A percentile compares a stretch with the other conserved stretches of the same genome.
Evolutionary conservation across 371 early-diverging fungal species (phyloP).

Genomic region (Mortierella polycephala): DNA sequence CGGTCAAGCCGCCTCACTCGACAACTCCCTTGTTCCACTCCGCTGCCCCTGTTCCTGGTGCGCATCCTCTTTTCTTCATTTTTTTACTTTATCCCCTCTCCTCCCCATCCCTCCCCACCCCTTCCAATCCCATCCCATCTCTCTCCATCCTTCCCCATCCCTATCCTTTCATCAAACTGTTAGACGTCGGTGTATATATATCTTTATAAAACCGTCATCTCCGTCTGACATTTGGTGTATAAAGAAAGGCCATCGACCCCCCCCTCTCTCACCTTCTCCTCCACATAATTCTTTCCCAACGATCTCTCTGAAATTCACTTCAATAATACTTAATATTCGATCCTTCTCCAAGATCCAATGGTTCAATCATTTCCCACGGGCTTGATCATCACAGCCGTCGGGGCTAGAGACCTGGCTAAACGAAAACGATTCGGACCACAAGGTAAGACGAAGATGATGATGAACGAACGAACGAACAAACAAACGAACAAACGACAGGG

Average conservation of each 20-base stretch:
- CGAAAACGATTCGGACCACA: slow-evolving; percentile 44
- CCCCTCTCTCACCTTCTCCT: too few species aligned
- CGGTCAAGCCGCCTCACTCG: not conserved
- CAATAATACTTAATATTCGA: not conserved
- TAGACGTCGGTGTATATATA: too few species aligned
- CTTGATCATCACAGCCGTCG: slow-evolving; percentile 32
- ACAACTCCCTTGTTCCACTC: too few species aligned
- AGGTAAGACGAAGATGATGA: slow-evolving; percentile 10
- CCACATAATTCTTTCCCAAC: not conserved
- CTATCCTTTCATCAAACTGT: not conserved
- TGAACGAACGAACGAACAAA: not conserved
- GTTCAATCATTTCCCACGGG: slow-evolving; percentile 39
- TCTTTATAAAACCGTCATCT: too few species aligned
- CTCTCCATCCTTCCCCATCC: not conserved
- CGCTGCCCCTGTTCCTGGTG: not conserved
- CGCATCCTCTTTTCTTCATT: not conserved
- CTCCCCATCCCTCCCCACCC: too few species aligned
- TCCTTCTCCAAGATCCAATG: slow-evolving; percentile 12
- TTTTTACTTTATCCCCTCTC: not conserved
- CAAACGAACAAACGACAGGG: not conserved
- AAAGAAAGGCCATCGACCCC: too few species aligned
- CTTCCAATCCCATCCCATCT: not conserved
- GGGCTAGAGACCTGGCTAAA: slow-evolving; percentile 43
- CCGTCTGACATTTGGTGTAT: too few species aligned
- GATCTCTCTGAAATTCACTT: not conserved